Percentiles rank a stretch among this genome's conserved stretches.
These are phyloP conservation scores for Pseudopithomyces chartarum DNA, from an alignment of 2,329 filamentous ascomycete genomes.

Conservation along the genomic window DNA sequence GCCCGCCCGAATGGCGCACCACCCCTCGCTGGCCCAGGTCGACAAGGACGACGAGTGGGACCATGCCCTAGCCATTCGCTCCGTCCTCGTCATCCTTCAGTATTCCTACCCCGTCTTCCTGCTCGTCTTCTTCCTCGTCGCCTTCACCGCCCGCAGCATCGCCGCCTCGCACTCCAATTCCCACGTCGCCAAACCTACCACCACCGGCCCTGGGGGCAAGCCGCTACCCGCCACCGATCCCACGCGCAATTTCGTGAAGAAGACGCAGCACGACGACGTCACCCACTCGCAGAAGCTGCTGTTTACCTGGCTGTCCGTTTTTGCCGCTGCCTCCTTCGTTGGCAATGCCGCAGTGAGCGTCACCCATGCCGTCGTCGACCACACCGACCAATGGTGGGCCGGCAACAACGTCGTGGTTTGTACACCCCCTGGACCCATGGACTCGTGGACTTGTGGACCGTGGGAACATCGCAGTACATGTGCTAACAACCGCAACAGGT, in stretches of 20 bases:
- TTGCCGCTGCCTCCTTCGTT: conserved; percentile 75
- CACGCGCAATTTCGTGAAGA: conserved; percentile 50
- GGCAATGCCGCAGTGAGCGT: conserved; percentile 76
- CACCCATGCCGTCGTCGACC: conserved; percentile 70
- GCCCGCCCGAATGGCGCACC: conserved; percentile 22
- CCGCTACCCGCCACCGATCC: conserved; percentile 72
- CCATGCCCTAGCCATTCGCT: conserved; percentile 24
- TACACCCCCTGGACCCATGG: conserved; percentile 9
- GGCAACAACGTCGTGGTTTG: conserved; percentile 77
- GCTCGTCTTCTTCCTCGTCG: conserved; percentile 66
- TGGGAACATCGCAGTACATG: neutral
- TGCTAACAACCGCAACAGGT: conserved; percentile 65
- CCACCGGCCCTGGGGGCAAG: conserved; percentile 84
- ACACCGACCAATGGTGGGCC: conserved; percentile 78
- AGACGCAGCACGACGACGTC: conserved; percentile 59
- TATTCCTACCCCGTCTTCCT: conserved; percentile 68
- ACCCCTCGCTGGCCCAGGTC: conserved; percentile 13
- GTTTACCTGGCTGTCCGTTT: conserved; percentile 75
- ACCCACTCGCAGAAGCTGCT: conserved; percentile 70
- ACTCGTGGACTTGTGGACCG: too few relatives aligned
- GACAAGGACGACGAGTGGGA: conserved; percentile 21
- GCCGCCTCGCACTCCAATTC: conserved; percentile 53
- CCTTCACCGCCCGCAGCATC: conserved; percentile 67
- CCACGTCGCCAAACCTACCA: conserved; percentile 52
- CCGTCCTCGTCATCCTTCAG: conserved; percentile 49